A percentile compares a stretch with the other conserved stretches of the same genome.
Conservation (phyloP, 2,329 filamentous ascomycete genomes). For the Arthroderma sp. region DNA sequence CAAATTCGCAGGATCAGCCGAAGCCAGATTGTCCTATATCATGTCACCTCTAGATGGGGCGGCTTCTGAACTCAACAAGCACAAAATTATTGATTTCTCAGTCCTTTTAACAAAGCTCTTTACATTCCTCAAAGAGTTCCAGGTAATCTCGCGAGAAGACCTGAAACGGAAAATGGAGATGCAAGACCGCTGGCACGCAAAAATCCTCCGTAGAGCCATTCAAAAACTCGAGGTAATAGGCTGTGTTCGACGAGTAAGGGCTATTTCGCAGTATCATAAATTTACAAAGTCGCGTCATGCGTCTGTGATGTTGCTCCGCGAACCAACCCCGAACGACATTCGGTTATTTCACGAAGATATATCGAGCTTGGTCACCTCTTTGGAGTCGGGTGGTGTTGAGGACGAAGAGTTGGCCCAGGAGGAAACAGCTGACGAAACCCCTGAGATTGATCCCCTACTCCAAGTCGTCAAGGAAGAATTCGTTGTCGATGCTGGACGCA, state of each 20-base stretch:
- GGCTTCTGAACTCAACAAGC: conserved; percentile 8
- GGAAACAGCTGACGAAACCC: conserved; percentile 12
- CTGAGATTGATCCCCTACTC: not conserved
- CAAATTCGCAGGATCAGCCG: conserved; percentile 27
- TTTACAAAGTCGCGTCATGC: conserved; percentile 23
- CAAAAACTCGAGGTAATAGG: conserved; percentile 34
- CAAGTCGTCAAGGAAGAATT: conserved; percentile 10
- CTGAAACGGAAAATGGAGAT: conserved; percentile 37
- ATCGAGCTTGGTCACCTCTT: conserved; percentile 15
- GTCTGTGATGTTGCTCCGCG: conserved; percentile 32
- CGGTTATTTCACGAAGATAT: conserved; percentile 28
- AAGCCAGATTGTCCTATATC: conserved; percentile 5
- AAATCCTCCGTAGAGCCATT: conserved; percentile 29
- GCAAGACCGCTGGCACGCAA: conserved; percentile 24
- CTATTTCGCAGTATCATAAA: conserved; percentile 28
- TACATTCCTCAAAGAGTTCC: conserved; percentile 34
- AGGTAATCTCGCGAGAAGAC: conserved; percentile 40
- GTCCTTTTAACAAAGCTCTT: conserved; percentile 38
- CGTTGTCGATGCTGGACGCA: conserved; percentile 21
- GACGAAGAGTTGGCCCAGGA: conserved; percentile 16
- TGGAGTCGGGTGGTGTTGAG: conserved; percentile 20
- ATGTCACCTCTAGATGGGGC: conserved; percentile 6
- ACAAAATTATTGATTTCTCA: conserved; percentile 35
- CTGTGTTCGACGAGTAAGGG: conserved; percentile 31
- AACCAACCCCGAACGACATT: conserved; percentile 27